A percentile compares a stretch with the other conserved stretches of the same genome.
Conservation (phyloP, 257 asterid species). For the Solanum etuberosum region DNA sequence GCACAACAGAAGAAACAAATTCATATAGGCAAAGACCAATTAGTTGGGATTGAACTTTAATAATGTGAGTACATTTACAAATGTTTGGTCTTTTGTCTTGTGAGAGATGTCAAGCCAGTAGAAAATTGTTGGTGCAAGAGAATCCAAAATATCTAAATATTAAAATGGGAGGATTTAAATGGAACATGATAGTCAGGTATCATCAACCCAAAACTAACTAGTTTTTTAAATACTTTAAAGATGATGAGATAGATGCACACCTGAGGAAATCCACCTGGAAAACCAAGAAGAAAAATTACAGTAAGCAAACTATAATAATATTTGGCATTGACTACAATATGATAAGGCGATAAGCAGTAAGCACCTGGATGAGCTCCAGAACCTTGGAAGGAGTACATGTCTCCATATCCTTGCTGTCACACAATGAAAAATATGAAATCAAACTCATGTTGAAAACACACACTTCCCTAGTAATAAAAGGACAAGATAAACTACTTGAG, state of each 20-base stretch:
- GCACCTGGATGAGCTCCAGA: slow-evolving; percentile 40
- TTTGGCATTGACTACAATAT: neutral
- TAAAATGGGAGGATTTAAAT: neutral
- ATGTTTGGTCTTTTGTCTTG: neutral
- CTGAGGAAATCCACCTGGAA: slow-evolving; percentile 88
- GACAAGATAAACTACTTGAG: slow-evolving; percentile 57
- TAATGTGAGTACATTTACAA: neutral
- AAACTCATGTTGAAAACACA: neutral
- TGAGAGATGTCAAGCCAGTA: neutral
- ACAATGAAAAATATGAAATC: slow-evolving; percentile 5
- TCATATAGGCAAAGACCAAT: neutral
- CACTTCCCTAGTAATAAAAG: slow-evolving; percentile 2
- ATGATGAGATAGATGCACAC: slow-evolving; percentile 25
- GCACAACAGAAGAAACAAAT: neutral
- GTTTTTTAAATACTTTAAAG: neutral
- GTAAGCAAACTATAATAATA: neutral
- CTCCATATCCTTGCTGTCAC: slow-evolving; percentile 73
- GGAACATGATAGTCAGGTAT: neutral
- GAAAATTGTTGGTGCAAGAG: neutral
- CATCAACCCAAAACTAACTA: neutral
- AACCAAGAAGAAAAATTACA: neutral
- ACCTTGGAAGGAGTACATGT: slow-evolving; percentile 31
- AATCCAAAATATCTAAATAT: neutral
- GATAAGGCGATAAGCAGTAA: neutral
- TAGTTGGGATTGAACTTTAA: neutral